Conservation (phyloP, 116 monocot species). For the Phalaenopsis hybrid region DNA sequence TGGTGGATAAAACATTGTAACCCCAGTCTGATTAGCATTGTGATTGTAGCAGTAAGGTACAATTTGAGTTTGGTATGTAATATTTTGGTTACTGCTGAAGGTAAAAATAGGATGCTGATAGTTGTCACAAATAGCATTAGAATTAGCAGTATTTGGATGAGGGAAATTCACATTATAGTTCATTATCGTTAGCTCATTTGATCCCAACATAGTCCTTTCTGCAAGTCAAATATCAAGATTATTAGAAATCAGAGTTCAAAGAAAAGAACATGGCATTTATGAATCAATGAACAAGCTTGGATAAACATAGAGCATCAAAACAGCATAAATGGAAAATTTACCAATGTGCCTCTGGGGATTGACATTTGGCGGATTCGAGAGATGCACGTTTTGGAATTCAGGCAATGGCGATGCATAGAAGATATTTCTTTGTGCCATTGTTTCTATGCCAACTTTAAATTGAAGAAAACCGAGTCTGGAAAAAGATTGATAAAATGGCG, state of each 20-base stretch:
- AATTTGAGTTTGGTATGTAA: not conserved
- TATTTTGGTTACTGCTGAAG: not conserved
- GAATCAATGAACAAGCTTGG: not conserved
- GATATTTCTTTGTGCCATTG: not conserved
- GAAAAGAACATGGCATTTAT: not conserved
- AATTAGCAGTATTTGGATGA: not conserved
- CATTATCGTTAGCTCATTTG: not conserved
- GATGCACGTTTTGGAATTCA: not conserved
- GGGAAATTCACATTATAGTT: not conserved
- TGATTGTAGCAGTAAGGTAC: slow-evolving; percentile 5
- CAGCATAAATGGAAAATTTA: not conserved
- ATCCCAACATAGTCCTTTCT: not conserved
- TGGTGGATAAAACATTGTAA: not conserved
- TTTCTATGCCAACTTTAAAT: not conserved
- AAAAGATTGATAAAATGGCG: not conserved
- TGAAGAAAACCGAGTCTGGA: not conserved
- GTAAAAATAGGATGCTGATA: not conserved
- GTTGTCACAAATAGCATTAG: not conserved
- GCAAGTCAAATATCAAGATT: not conserved
- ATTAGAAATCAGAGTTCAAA: not conserved
- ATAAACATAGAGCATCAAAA: not conserved
- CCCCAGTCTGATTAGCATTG: not conserved
- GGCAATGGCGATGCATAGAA: not conserved
- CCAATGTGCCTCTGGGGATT: not conserved
- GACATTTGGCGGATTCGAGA: not conserved